Conservation (phyloP, 2,329 filamentous ascomycete genomes). For the Fusarium anguioides region DNA sequence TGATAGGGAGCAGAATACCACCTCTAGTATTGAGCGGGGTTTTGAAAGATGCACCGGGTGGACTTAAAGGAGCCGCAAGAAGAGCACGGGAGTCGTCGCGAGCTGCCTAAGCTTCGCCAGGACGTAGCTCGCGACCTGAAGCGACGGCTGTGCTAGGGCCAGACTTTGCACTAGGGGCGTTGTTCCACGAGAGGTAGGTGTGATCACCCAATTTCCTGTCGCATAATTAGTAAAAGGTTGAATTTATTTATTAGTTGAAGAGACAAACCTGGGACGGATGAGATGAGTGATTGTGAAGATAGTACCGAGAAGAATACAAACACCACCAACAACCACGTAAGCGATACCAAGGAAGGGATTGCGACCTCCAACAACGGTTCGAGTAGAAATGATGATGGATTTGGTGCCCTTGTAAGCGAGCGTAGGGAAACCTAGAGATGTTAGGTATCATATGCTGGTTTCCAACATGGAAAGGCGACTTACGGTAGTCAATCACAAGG, state of each 20-base stretch:
- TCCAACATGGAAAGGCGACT: slow-evolving; percentile 51
- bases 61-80: slow-evolving; percentile 23
- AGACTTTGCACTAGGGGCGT: slow-evolving; percentile 60
- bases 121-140: slow-evolving; percentile 67
- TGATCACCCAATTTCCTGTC: slow-evolving; percentile 96
- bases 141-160: slow-evolving; percentile 58
- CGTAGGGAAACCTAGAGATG: slow-evolving; percentile 78
- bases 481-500: slow-evolving; percentile 82
- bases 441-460: slow-evolving; percentile 15
- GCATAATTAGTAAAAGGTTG: not conserved
- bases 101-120: slow-evolving; percentile 55
- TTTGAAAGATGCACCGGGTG: slow-evolving; percentile 20
- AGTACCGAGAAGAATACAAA: slow-evolving; percentile 89
- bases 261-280: slow-evolving; percentile 83
- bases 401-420: slow-evolving; percentile 85
- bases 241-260: not conserved
- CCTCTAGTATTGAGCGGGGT: slow-evolving; percentile 10
- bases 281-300: slow-evolving; percentile 92
- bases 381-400: slow-evolving; percentile 87
- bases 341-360: slow-evolving; percentile 97
- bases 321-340: slow-evolving; percentile 91
- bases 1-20: not conserved
- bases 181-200: slow-evolving; percentile 97
- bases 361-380: slow-evolving; percentile 92
- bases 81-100: slow-evolving; percentile 43